A percentile compares a stretch with the other conserved stretches of the same genome.
Conservation (phyloP, 495 filamentous ascomycete species). For the Aspergillus cavernicola region DNA sequence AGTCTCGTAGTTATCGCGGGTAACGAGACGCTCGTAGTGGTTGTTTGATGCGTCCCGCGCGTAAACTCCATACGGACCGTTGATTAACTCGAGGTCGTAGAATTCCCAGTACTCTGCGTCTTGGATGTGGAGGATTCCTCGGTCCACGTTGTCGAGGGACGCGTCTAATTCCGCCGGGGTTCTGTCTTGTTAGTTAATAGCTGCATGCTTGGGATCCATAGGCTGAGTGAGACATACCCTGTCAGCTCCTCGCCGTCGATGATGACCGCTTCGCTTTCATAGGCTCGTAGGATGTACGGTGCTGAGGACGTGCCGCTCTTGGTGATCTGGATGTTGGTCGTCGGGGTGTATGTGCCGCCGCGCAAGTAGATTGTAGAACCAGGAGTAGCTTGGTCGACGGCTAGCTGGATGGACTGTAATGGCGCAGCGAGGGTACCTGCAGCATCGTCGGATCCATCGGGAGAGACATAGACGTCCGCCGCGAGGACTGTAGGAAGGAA, state of each 20-base stretch:
- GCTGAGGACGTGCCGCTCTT: constrained; percentile 16
- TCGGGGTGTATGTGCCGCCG: constrained; percentile 16
- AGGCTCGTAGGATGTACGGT: constrained; percentile 12
- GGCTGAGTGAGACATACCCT: constrained; percentile 13
- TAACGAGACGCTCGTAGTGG: constrained; percentile 18
- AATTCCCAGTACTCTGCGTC: constrained; percentile 21
- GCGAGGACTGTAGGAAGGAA: constrained; percentile 5
- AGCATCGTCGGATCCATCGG: constrained; percentile 15
- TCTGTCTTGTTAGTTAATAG: background rate
- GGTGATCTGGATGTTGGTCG: constrained; percentile 18
- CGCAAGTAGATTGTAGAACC: constrained; percentile 18
- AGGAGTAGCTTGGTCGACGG: constrained; percentile 13
- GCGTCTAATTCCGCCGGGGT: constrained; percentile 16
- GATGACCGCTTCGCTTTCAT: constrained; percentile 13
- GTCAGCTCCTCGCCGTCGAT: constrained; percentile 19
- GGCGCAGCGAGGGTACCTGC: constrained; percentile 12
- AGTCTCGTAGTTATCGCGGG: constrained; percentile 19
- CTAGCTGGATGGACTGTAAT: constrained; percentile 17
- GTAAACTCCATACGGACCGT: constrained; percentile 19
- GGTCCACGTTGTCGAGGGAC: constrained; percentile 13
- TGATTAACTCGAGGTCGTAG: constrained; percentile 19
- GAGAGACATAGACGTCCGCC: constrained; percentile 19
- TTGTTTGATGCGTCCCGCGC: constrained; percentile 19
- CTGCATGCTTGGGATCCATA: background rate
- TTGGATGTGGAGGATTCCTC: constrained; percentile 18